Evolutionary conservation across 805 yeast genomes (phyloP).

Genomic region (Cyberlindnera galapagoensis): DNA sequence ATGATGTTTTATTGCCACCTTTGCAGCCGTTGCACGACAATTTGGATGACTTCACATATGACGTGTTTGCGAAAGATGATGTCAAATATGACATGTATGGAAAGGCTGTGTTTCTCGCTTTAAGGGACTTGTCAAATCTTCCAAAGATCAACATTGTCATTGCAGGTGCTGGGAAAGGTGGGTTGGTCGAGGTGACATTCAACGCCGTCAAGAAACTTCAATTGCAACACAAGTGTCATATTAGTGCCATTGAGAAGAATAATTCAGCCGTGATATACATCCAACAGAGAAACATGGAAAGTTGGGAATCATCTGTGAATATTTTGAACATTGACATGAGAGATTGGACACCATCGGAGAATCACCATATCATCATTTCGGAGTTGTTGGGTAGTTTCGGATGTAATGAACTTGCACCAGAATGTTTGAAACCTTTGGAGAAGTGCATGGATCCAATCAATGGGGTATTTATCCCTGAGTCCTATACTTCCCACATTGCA

Average conservation of each 20-base stretch:
- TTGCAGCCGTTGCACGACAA: constrained; percentile 63
- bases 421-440: constrained; percentile 49
- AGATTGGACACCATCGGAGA: constrained; percentile 33
- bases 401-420: constrained; percentile 87
- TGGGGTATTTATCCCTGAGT: constrained; percentile 58
- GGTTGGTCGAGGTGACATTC: constrained; percentile 53
- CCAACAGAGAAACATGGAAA: constrained; percentile 37
- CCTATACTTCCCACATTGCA: constrained; percentile 52
- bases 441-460: constrained; percentile 29
- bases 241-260: constrained; percentile 70
- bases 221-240: constrained; percentile 19
- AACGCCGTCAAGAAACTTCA: constrained; percentile 32
- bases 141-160: constrained; percentile 41
- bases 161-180: constrained; percentile 89
- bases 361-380: constrained; percentile 59
- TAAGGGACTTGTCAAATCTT: constrained; percentile 19
- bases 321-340: constrained; percentile 58
- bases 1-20: constrained; percentile 40
- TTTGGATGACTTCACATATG: constrained; percentile 55
- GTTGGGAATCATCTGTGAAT: constrained; percentile 48
- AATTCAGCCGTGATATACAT: constrained; percentile 49
- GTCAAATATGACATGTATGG: constrained; percentile 62
- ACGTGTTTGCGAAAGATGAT: constrained; percentile 63
- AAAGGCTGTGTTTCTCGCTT: constrained; percentile 17
- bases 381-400: constrained; percentile 90